Conservation (phyloP, 768 basidiomycete genomes). For the Suillus cothurnatus region DNA sequence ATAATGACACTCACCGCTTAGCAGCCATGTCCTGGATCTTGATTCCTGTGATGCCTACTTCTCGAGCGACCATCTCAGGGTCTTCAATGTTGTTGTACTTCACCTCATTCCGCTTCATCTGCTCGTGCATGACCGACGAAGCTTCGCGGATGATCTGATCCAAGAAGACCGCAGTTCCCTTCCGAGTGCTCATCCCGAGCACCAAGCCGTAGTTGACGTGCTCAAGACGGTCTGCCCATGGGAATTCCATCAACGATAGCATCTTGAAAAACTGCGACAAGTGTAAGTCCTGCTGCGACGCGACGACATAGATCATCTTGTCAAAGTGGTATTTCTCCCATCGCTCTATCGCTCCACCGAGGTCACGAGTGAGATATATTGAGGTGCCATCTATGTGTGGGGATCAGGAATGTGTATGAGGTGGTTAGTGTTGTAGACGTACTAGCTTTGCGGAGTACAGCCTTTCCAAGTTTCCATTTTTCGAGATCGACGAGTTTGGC, state of each 20-base stretch:
- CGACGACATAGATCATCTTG: conserved; percentile 93
- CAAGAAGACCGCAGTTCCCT: conserved; percentile 93
- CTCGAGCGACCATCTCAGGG: conserved; percentile 73
- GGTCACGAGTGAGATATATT: conserved; percentile 93
- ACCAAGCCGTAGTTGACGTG: conserved; percentile 94
- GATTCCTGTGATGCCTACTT: conserved; percentile 93
- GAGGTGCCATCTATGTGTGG: conserved; percentile 77
- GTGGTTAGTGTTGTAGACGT: conserved; percentile 17
- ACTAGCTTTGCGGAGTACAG: conserved; percentile 87
- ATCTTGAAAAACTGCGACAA: conserved; percentile 93
- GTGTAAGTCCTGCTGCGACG: conserved; percentile 86
- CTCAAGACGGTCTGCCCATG: conserved; percentile 80
- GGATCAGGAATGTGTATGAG: not conserved
- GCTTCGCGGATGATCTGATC: conserved; percentile 93
- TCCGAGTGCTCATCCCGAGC: conserved; percentile 92
- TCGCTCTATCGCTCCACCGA: conserved; percentile 90
- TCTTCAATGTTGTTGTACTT: conserved; percentile 90
- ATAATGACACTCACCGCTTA: conserved; percentile 62
- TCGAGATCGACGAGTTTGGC: conserved; percentile 87
- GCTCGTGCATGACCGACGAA: conserved; percentile 88
- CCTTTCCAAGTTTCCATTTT: conserved; percentile 89
- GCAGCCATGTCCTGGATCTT: conserved; percentile 99
- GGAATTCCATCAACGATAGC: conserved; percentile 84
- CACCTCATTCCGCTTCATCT: conserved; percentile 93
- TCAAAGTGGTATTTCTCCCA: conserved; percentile 90